A percentile compares a stretch with the other conserved stretches of the same genome.
Evolutionary conservation across 495 filamentous ascomycete species (phyloP).

Genomic region (Penicillium chermesinum): DNA sequence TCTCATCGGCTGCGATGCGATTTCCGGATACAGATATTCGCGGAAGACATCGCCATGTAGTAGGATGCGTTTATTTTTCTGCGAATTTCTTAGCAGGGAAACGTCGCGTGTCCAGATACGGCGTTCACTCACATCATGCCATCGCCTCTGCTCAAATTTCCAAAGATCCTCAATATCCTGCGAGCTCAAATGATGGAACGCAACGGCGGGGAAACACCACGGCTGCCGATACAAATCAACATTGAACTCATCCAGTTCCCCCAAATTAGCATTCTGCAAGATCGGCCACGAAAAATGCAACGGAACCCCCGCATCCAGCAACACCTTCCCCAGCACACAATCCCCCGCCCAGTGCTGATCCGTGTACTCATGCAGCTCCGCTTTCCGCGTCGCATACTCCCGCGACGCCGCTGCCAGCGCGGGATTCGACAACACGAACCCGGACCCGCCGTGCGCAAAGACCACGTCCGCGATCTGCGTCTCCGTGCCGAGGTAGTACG

Average conservation of each 20-base stretch:
- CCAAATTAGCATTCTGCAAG: conserved; percentile 44
- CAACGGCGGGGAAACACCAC: conserved; percentile 54
- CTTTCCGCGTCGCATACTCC: conserved; percentile 39
- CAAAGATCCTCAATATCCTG: conserved; percentile 35
- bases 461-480: conserved; percentile 47
- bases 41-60: conserved; percentile 43
- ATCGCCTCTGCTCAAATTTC: conserved; percentile 39
- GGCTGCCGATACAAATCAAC: conserved; percentile 35
- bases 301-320: conserved; percentile 50
- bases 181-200: conserved; percentile 48
- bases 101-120: not conserved
- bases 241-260: conserved; percentile 41
- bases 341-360: conserved; percentile 64
- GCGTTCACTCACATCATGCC: conserved; percentile 26
- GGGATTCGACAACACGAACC: conserved; percentile 57
- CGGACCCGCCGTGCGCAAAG: conserved; percentile 66
- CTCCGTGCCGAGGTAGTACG: conserved; percentile 56
- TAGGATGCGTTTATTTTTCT: conserved; percentile 34
- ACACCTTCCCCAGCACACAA: conserved; percentile 53
- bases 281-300: conserved; percentile 49
- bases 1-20: conserved; percentile 23
- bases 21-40: conserved; percentile 38
- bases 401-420: conserved; percentile 45
- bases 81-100: not conserved
- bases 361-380: conserved; percentile 49